A percentile compares a stretch with the other conserved stretches of the same genome.
phyloP scores from a whole-genome alignment of 441 rosid species.

The Manihot esculenta region DNA sequence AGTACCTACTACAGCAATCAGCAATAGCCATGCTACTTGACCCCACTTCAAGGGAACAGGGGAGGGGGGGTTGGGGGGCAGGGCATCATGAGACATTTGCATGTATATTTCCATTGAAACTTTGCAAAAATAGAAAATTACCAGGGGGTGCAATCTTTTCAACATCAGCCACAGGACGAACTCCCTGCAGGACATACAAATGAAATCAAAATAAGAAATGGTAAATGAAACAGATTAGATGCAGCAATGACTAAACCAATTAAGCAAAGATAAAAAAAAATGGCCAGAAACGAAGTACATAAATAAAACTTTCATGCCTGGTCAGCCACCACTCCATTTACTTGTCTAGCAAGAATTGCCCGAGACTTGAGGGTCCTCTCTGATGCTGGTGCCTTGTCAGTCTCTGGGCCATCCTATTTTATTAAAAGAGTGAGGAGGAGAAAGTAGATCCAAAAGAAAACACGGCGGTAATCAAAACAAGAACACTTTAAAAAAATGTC shows the following conservation, averaged over 20 bases:
- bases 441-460: conserved; percentile 3
- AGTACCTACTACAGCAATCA: neutral
- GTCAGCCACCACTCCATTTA: conserved; percentile 73
- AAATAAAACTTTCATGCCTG: conserved; percentile 52
- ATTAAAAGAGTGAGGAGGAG: conserved; percentile 12
- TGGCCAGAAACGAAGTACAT: neutral
- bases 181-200: conserved; percentile 46
- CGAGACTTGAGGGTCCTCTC: conserved; percentile 61
- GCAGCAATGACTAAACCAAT: conserved; percentile 1
- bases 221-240: conserved; percentile 1
- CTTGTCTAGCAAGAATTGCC: conserved; percentile 75
- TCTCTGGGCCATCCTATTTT: conserved; percentile 66
- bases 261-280: neutral
- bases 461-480: neutral
- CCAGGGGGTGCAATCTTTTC: conserved; percentile 62
- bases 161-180: conserved; percentile 46
- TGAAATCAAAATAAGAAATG: conserved; percentile 6
- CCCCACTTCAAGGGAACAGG: neutral
- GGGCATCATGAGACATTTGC: neutral
- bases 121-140: conserved; percentile 22
- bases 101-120: neutral
- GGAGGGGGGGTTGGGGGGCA: too few relatives aligned
- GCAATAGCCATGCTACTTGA: neutral
- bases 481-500: neutral
- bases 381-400: conserved; percentile 65